These are phyloP conservation scores for Aegilops umbellulata DNA, from an alignment of 176 grass and related monocot genomes.

Conservation along the genomic window DNA sequence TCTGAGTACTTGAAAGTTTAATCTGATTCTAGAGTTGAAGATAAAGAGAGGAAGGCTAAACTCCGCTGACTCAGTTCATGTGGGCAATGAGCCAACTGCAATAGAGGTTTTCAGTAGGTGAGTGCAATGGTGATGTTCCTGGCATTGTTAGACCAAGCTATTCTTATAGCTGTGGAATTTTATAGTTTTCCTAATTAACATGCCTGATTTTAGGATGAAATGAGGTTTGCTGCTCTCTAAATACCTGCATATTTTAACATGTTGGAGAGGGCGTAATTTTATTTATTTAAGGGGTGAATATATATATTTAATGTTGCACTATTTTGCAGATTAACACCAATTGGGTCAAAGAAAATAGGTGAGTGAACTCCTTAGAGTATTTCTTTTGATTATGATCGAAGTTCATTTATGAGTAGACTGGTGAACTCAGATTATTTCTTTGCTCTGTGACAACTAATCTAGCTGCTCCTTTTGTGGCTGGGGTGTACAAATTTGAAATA, in stretches of 20 bases:
- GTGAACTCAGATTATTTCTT: slow-evolving; percentile 31
- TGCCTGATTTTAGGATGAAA: slow-evolving; percentile 12
- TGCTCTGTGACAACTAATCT: slow-evolving; percentile 31
- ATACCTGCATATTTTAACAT: background rate
- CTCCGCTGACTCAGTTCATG: slow-evolving; percentile 11
- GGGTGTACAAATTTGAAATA: slow-evolving; percentile 43
- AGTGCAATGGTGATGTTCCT: background rate
- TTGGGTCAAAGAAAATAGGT: slow-evolving; percentile 55
- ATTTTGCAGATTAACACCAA: slow-evolving; percentile 35
- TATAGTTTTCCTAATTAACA: slow-evolving; percentile 3
- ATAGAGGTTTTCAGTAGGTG: slow-evolving; percentile 24
- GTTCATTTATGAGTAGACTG: slow-evolving; percentile 27
- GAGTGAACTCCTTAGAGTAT: slow-evolving; percentile 27
- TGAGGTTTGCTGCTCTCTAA: slow-evolving; percentile 3
- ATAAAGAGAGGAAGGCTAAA: slow-evolving; percentile 28
- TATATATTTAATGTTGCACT: background rate
- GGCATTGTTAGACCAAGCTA: background rate
- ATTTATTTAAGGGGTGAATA: background rate
- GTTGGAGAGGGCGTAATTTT: background rate
- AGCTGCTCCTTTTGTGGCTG: slow-evolving; percentile 30
- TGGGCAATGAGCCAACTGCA: slow-evolving; percentile 15
- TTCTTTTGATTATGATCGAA: slow-evolving; percentile 9
- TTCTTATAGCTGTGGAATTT: background rate
- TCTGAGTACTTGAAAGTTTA: slow-evolving; percentile 52
- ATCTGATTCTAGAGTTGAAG: slow-evolving; percentile 52